Base-by-base conservation (phyloP, 140 eudicot species). In the Flaveria floridana region DNA sequence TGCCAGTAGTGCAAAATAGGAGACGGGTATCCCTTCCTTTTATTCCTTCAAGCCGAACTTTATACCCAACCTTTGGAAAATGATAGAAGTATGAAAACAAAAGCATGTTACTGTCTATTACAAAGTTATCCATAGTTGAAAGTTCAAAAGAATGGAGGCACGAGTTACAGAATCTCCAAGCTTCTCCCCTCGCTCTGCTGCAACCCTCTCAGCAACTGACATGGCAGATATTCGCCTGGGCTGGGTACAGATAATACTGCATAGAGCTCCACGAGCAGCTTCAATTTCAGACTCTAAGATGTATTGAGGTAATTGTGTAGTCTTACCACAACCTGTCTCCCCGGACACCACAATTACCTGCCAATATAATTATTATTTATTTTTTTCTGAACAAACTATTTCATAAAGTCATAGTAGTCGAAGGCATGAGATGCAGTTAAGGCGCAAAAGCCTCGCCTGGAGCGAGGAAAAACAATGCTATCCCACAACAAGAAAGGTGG, bases 291-390 rank as follows among this genome's bases (percentile, higher is more conserved):
- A 77, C 84, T 91, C 97, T 78, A 91, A 80, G 41, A 91, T 88
- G 88, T 86, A 91, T 41, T 91, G 97, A 66, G 97, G 97, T 71
- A 91, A 85, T 72, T 91, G 97, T 66, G 97, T 91, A 72, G 97
- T 91, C 77, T 91, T 91, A 75, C 97, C 97, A 80, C 97, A 91
- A 13, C 97, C 97, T 59, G 97, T 88, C 84, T 91, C 97, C 66
- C 97, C 96, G 48, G 96, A 91, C 76, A 91, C 97, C 68, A 91
- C 97, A 53, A 91, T 90, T 7, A 91, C 96, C 97, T 91, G 84
- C 68, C 80, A 78, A 83, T 69, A 63, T 46, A 78, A 26, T 23
- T 11, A 11, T 10, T 46, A 56, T 28, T 51, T 14, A 65, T 53
- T 51, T 46, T 47, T 6, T 6, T 5, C 41, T 6, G 8, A 34